Conservation (phyloP, 78 protist species). For the Dictyostelium citrinum region DNA sequence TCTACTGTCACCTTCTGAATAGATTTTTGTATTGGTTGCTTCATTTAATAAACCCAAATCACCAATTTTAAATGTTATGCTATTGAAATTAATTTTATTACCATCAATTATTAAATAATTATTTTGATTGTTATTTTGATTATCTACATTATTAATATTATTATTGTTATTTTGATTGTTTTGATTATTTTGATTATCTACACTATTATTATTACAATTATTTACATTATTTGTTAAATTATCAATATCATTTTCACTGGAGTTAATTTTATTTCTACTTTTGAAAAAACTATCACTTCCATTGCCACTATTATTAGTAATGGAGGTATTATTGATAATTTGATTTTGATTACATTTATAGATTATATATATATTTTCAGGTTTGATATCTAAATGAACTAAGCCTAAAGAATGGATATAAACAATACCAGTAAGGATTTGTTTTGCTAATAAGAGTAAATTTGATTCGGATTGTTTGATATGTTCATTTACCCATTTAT, state of each 20-base stretch:
- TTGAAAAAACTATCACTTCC: not conserved
- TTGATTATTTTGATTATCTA: not conserved
- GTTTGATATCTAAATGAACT: slow-evolving; percentile 66
- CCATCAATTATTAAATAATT: not conserved
- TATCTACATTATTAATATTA: no score
- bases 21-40: slow-evolving; percentile 18
- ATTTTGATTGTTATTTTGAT: not conserved
- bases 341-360: slow-evolving; percentile 7
- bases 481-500: slow-evolving; percentile 30
- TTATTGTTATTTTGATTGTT: not conserved
- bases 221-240: not conserved
- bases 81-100: not conserved
- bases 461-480: not conserved
- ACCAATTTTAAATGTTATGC: slow-evolving; percentile 41
- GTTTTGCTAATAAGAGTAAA: slow-evolving; percentile 22
- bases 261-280: not conserved
- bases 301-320: no score
- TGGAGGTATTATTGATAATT: not conserved
- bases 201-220: not conserved
- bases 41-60: slow-evolving; percentile 65
- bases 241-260: not conserved
- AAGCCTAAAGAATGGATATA: slow-evolving; percentile 63
- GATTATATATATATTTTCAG: slow-evolving; percentile 60
- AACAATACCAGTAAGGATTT: slow-evolving; percentile 14
- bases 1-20: slow-evolving; percentile 71